Percentiles rank a stretch among this genome's conserved stretches.
Conservation (phyloP, 2,329 filamentous ascomycete species). For the Fonsecaea multimorphosa region DNA sequence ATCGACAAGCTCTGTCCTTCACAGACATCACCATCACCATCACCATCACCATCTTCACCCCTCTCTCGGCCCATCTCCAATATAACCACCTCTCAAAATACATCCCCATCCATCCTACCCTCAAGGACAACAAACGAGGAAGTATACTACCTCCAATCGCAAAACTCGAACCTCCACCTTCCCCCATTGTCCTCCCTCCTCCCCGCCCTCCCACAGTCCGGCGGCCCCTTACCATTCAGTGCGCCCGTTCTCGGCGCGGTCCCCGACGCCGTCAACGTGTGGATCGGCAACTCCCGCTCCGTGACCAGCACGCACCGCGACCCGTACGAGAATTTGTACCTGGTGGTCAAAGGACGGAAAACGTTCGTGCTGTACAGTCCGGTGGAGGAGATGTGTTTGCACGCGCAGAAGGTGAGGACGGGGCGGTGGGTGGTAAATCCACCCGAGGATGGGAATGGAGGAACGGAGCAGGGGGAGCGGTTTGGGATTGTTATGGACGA, state of each 20-base stretch:
- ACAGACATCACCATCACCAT: neutral
- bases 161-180: conserved; percentile 38
- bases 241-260: conserved; percentile 28
- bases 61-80: neutral
- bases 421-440: conserved; percentile 23
- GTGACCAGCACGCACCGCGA: conserved; percentile 40
- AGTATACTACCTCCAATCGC: conserved; percentile 40
- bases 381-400: conserved; percentile 37
- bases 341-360: conserved; percentile 37
- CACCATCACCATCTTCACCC: neutral
- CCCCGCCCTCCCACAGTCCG: conserved; percentile 30
- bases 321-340: conserved; percentile 41
- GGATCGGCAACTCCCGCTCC: conserved; percentile 37
- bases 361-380: conserved; percentile 38
- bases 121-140: conserved; percentile 3
- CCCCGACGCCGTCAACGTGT: conserved; percentile 40
- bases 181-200: conserved; percentile 30
- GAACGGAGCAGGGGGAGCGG: neutral
- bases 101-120: neutral
- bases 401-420: conserved; percentile 30
- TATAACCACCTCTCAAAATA: too few species aligned
- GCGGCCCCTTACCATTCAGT: conserved; percentile 32
- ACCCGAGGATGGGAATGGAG: neutral
- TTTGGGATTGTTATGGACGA: conserved; percentile 25
- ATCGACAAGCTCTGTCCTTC: conserved; percentile 29